Evolutionary conservation across 805 yeast species (phyloP), one percentile per base, ranked within the genome.

Genomic region (Metschnikowia cubensis): DNA sequence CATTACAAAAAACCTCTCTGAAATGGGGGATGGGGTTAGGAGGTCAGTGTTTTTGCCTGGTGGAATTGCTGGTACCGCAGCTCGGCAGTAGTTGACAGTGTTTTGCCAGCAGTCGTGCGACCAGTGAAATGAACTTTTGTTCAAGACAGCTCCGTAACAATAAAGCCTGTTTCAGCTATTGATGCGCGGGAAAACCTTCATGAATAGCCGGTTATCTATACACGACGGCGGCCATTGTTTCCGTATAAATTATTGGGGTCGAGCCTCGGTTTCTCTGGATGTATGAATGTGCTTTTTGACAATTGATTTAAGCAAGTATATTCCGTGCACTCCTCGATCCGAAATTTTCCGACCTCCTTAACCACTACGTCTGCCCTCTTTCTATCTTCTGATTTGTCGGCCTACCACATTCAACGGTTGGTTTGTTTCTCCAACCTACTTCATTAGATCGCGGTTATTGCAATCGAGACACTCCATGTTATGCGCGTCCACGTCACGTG

Each of bases 401-500:
- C 41, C 18, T 6, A 14, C 2, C 2, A 11, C 31, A 8, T 22
- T 31, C 2, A 22, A 38, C 13, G 29, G 41, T 11, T 14, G 5
- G 31, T 25, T 8, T 13, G 29, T 7, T 21, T 15, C 31, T 13
- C 33, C 34, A 7, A 15, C 6, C 34, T 17, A 40, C 43, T 40
- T 13, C 21, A 13, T 14, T 20, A 21, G 18, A 22, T 22, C 18
- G 17, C 13, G 41, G 18, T 8, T 22, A 38, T 38, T 22, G 22
- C 40, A 20, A 37, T 14, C 11, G 43, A 40, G 22, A 22, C 35
- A 33, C 31, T 38, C 32, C 32, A 21, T n/a, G 17, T 8, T 38
- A 33, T 21, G 32, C 46, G 46, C 46, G 39, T 22, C 6, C 25
- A 6, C 29, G 31, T 37, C 48, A 45, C 48, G 48, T 45, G 48